Evolutionary conservation across 2,329 filamentous ascomycete genomes (phyloP), one percentile per base, ranked within the genome.

Genomic region (Hypoxylon sp.): DNA sequence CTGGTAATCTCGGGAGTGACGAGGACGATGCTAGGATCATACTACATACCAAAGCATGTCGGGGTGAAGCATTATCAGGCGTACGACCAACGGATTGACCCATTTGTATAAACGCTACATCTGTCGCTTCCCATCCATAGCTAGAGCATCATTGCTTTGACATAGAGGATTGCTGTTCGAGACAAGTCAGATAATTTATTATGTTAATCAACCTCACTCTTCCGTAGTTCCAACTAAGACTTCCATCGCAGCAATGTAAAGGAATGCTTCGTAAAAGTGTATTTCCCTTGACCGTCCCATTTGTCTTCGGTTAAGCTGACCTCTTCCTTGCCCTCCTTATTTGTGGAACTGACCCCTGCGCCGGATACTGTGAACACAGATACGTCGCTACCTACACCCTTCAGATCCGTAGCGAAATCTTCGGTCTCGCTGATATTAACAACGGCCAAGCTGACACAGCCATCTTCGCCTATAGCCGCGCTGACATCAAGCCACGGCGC

Each of bases 401-500:
- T 81, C n/a, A 93, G 70, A 45, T 85, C 81, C 0, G 86, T 86
- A 65, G 85, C 82, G 57, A 90, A 88, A 60, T 84, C 86, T 67
- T 84, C 81, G 7, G 84, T 82, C 67, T 90, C 87, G 65, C 85
- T 83, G 29, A 93, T 84, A 75, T 96, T 96, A 14, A 93, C 90
- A 0, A 94, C 91, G 2, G 86, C 91, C 68, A 95, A 71, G 68
- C 83, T 90, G 0, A 90, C 82, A 55, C 81, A 85, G 0, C 90
- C 91, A 25, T 82, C 87, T 34, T 81, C 83, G 47, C 84, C 82
- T 4, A 90, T 71, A 1, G 84, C 81, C 1, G 89, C 90, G 68
- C 88, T 90, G 25, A 90, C 88, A 74, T 92, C 90, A 60, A 93
- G 76, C 81, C 86, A 93, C 6, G 91, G 90, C 5, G 89, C 90